Percentiles rank a stretch among this genome's conserved stretches.
Conservation (phyloP, 1,284 basidiomycete genomes). For the Trichosporon sp. region DNA sequence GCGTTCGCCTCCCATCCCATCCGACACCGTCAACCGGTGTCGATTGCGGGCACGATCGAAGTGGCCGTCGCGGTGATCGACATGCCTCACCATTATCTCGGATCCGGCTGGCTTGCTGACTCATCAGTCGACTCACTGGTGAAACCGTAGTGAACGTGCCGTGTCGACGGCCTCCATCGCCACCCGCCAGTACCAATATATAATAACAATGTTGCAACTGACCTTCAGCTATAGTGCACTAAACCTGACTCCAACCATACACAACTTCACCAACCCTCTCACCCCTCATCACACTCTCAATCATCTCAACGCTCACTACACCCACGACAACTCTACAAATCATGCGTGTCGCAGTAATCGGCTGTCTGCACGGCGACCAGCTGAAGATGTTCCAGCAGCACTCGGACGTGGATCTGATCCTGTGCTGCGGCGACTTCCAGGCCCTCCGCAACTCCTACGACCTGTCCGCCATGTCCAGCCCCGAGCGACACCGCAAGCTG, state of each 20-base stretch:
- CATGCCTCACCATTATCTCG: neutral
- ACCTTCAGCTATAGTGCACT: neutral
- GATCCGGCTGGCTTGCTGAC: neutral
- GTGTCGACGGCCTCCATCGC: neutral
- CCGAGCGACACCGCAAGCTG: conserved; percentile 76
- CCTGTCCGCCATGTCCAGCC: conserved; percentile 83
- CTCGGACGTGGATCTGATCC: conserved; percentile 67
- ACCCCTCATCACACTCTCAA: neutral
- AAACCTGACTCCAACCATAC: no score
- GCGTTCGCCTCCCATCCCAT: neutral
- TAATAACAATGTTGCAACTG: no score
- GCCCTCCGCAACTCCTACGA: conserved; percentile 82
- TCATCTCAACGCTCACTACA: neutral
- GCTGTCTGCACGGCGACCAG: neutral
- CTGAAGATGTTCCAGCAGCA: conserved; percentile 41
- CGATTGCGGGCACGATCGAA: neutral
- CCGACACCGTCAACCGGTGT: neutral
- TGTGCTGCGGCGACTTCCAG: conserved; percentile 83
- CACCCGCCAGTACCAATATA: no score
- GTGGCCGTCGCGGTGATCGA: neutral
- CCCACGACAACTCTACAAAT: neutral
- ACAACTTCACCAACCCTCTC: no score
- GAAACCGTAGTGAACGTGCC: neutral
- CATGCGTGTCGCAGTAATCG: neutral
- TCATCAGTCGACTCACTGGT: neutral